Evolutionary conservation across 176 grass and related monocot genomes (phyloP), one percentile per base, ranked within the genome.

Genomic region (Avena insularis): DNA sequence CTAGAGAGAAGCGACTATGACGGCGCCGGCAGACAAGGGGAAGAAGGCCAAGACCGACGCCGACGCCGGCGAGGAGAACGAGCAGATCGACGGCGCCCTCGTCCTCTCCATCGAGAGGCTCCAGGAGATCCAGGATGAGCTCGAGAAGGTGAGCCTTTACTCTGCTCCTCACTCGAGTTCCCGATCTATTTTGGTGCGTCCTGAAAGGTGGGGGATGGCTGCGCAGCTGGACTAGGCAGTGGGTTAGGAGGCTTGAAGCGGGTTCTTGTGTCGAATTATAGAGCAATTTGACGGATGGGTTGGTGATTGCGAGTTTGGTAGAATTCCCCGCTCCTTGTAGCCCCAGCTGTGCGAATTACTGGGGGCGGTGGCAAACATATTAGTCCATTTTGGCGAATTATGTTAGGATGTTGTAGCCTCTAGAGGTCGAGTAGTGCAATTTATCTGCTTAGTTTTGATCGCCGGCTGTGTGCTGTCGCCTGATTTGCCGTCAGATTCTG

Each of bases 81-180:
- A 93, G 79, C 91, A 90, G 79, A 95, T 93, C 85, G 93, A 93
- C 61, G 91, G 91, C 64, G 91, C 89, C 72, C 82, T 95, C 71
- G 93, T 95, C 65, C 86, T 87, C 51, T 95, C 93, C 31, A 95
- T 95, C 59, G 93, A 95, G 93, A 91, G 91, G 86, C 91, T 95
- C 33, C 93, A 95, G 82, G 93, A 93, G 93, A 95, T 93, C 79
- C 93, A 95, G 91, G 93, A 95, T 81, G 88, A 95, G 82, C 81
- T 95, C 36, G 93, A 95, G 93, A 95, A 93, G 89, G 93, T 95
- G 65, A 84, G 77, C 74, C 3, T 4, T 20, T 61, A 51, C 84
- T 78, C 40, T 59, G 51, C 49, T 12, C 13, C 38, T 17, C 47
- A 7, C 2, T 71, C 67, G 31, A 29, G 2, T 59, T 33, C 59